phyloP scores from a whole-genome alignment of 805 yeast genomes.

The Schizosaccharomyces japonicus region DNA sequence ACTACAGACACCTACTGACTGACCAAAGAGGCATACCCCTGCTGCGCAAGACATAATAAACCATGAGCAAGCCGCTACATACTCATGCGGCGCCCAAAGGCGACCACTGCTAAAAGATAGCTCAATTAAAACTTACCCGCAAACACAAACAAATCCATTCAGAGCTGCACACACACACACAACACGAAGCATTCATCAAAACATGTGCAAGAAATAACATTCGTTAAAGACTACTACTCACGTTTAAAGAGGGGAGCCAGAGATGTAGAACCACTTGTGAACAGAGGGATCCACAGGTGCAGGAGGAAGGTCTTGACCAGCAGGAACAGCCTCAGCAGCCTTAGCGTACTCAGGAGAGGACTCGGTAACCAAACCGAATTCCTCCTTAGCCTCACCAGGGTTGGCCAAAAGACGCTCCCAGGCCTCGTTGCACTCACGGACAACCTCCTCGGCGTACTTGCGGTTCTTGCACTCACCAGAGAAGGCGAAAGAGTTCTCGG shows the following conservation, averaged over 20 bases:
- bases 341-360: conserved; percentile 15
- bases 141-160: no score
- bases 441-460: conserved; percentile 62
- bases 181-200: no score
- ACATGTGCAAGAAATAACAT: no score
- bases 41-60: no score
- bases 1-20: no score
- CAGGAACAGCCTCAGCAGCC: conserved; percentile 35
- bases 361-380: conserved; percentile 40
- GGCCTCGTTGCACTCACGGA: conserved; percentile 60
- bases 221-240: background rate
- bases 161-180: no score
- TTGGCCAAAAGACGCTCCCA: conserved; percentile 61
- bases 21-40: no score
- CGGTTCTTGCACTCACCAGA: conserved; percentile 75
- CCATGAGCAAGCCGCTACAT: no score
- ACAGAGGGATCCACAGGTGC: conserved; percentile 90
- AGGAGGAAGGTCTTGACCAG: conserved; percentile 36
- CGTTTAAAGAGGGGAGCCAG: conserved; percentile 17
- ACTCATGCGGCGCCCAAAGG: no score
- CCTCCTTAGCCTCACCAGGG: conserved; percentile 33
- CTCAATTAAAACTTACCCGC: no score
- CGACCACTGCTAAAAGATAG: no score
- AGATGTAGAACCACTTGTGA: conserved; percentile 97
- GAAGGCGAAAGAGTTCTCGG: conserved; percentile 90